Evolutionary conservation across 768 basidiomycete genomes (phyloP), one percentile per base, ranked within the genome.

Genomic region (Clitopilus hobsonii): DNA sequence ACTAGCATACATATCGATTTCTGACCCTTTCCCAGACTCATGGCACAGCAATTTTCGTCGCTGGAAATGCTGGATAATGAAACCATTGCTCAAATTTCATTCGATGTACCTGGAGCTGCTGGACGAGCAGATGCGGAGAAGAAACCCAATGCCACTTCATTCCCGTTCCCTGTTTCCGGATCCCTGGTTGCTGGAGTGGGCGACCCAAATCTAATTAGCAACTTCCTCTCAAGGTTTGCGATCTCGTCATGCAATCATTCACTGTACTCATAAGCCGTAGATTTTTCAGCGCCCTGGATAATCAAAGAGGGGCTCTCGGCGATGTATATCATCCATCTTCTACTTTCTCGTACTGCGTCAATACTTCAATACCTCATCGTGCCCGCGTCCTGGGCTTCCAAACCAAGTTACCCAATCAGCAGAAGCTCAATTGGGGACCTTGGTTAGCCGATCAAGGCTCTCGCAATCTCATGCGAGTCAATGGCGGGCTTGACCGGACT

Each of bases 301-400:
- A 73, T 18, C 83, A 90, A 59, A 85, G 96, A 16, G 70, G 78
- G 0, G 71, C 76, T 0, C 78, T 98, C 5, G 63, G 81, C 14
- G 76, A 86, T 47, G 91, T 80, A 18, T 99, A 98, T 67, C 83
- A 90, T 56, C 84, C 89, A 0, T 72, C 81, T 10, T 90, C 95
- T n/a, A 95, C 94, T 6, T 94, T 98, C 67, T 97, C 94, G 0
- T 89, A 87, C 67, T 89, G 88, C 18, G 83, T 84, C 62, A 95
- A 94, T 67, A 95, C 94, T 1, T 67, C 81, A 5, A 89, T 95
- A 57, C 91, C 91, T 3, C 67, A 78, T 6, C 88, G 94, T 14
- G 89, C 91, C 0, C 81, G 89, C 48, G 75, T 89, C 47, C 80
- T 86, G 65, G 87, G 86, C 20, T 77, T 85, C 58, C 85, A 90